phyloP scores from a whole-genome alignment of 1,284 basidiomycete genomes.

The Melampsora occidentalis region DNA sequence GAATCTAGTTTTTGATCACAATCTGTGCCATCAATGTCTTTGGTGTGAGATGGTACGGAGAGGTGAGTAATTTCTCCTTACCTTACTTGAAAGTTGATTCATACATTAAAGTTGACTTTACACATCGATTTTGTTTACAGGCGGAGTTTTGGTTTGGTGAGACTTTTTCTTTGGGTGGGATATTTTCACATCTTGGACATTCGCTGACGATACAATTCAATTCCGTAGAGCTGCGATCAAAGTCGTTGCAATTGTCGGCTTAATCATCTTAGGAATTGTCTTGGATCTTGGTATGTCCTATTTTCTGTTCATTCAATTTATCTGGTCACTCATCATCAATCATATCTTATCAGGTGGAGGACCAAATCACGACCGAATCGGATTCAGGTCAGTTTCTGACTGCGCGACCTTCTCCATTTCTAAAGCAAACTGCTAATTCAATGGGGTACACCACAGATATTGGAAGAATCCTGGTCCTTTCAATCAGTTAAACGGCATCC shows the following conservation, averaged over 20 bases:
- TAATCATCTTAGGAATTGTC: constrained; percentile 64
- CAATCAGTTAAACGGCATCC: constrained; percentile 56
- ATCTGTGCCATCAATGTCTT: constrained; percentile 44
- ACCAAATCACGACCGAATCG: constrained; percentile 58
- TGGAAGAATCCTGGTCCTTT: constrained; percentile 67
- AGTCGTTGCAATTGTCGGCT: constrained; percentile 56
- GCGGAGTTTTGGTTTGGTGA: constrained; percentile 23
- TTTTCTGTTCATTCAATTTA: background rate
- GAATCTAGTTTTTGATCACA: constrained; percentile 43
- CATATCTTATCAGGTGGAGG: constrained; percentile 70
- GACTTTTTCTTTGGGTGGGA: background rate
- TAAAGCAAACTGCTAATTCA: constrained; percentile 52
- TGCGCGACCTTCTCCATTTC: background rate
- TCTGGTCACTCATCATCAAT: constrained; percentile 57
- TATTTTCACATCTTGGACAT: background rate
- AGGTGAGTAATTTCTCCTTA: constrained; percentile 50
- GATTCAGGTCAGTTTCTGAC: constrained; percentile 53
- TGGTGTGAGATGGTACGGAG: constrained; percentile 67
- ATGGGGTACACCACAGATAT: constrained; percentile 63
- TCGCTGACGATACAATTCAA: too few relatives aligned
- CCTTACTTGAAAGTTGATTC: background rate
- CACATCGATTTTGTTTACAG: constrained; percentile 6
- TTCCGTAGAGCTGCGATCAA: constrained; percentile 6
- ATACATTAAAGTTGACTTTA: constrained; percentile 27
- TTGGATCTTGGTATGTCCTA: constrained; percentile 71